Conservation (phyloP, 805 yeast species). For the Crinitomyces ghanaensis region DNA sequence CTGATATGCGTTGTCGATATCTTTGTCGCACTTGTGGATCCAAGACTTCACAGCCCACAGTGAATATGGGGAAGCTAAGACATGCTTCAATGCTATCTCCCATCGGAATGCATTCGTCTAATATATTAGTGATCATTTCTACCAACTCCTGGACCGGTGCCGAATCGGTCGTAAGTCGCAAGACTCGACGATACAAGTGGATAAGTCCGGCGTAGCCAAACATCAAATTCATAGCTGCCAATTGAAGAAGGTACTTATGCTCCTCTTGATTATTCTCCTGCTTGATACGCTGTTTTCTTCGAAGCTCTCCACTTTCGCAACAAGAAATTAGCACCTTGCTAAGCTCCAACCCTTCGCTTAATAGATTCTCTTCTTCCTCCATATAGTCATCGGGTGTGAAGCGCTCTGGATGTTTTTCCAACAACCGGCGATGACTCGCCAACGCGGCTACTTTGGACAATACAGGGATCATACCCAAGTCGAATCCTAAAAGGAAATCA, state of each 20-base stretch:
- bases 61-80: constrained; percentile 42
- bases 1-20: constrained; percentile 31
- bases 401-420: constrained; percentile 12
- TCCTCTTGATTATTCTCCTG: constrained; percentile 5
- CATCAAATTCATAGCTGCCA: constrained; percentile 38
- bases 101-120: constrained; percentile 32
- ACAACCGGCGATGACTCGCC: constrained; percentile 24
- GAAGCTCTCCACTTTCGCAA: constrained; percentile 13
- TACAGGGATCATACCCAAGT: constrained; percentile 46
- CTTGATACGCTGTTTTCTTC: constrained; percentile 6
- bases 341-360: constrained; percentile 32
- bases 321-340: constrained; percentile 24
- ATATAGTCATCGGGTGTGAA: constrained; percentile 4
- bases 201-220: constrained; percentile 44
- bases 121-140: constrained; percentile 28
- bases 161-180: constrained; percentile 36
- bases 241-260: constrained; percentile 15
- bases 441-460: constrained; percentile 39
- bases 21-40: constrained; percentile 29
- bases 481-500: constrained; percentile 40
- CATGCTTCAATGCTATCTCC: constrained; percentile 44
- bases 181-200: constrained; percentile 46
- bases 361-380: constrained; percentile 11
- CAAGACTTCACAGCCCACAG: constrained; percentile 48
- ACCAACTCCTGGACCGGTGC: constrained; percentile 38